Evolutionary conservation across 129 eudicot species (phyloP).

Genomic region (Arctium minus): DNA sequence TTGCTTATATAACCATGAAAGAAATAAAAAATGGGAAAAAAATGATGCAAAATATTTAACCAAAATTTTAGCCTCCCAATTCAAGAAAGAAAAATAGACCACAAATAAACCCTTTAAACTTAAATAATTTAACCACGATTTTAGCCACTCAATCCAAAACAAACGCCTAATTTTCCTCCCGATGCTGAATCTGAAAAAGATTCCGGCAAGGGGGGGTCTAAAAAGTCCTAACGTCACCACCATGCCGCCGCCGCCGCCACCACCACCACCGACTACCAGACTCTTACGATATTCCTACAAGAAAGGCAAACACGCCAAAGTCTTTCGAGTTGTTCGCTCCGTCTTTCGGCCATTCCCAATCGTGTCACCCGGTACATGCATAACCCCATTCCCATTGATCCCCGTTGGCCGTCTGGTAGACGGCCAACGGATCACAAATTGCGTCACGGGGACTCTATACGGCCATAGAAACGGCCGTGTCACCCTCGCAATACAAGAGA

Average conservation of each 20-base stretch:
- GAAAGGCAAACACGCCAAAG: slow-evolving; percentile 30
- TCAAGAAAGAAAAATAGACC: slow-evolving; percentile 16
- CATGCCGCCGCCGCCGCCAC: slow-evolving; percentile 41
- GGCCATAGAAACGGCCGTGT: slow-evolving; percentile 64
- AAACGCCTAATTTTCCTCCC: slow-evolving; percentile 27
- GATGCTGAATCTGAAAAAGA: slow-evolving; percentile 33
- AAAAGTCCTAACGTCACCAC: slow-evolving; percentile 18
- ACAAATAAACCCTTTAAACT: slow-evolving; percentile 12
- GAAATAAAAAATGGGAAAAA: background rate
- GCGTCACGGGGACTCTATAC: slow-evolving; percentile 55
- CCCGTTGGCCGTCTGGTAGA: slow-evolving; percentile 45
- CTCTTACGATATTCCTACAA: slow-evolving; percentile 38
- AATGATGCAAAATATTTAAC: background rate
- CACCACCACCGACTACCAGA: slow-evolving; percentile 16
- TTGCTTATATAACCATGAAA: too few relatives aligned
- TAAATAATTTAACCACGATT: slow-evolving; percentile 10
- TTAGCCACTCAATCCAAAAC: slow-evolving; percentile 16
- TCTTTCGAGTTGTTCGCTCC: slow-evolving; percentile 44
- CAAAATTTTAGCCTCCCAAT: slow-evolving; percentile 13
- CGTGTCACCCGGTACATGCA: slow-evolving; percentile 43
- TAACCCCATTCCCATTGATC: slow-evolving; percentile 39
- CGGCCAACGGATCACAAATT: slow-evolving; percentile 12
- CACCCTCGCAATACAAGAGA: slow-evolving; percentile 59
- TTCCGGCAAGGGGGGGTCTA: slow-evolving; percentile 42
- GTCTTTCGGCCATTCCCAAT: slow-evolving; percentile 63